phyloP scores from a whole-genome alignment of 2,329 filamentous ascomycete species.

The Arthrinium puccinioides region DNA sequence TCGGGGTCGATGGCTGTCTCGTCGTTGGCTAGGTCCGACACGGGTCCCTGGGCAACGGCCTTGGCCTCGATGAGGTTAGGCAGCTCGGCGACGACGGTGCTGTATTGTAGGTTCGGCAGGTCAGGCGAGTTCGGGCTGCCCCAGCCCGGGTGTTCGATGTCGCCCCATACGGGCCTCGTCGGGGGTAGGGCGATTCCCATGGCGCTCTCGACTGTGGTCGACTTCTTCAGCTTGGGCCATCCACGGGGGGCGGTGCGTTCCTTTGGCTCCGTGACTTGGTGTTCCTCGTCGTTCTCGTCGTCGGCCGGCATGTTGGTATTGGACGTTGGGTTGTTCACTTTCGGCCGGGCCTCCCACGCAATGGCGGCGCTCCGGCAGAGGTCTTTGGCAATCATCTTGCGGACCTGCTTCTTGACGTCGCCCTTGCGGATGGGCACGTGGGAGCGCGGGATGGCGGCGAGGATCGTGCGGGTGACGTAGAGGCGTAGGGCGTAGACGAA shows the following conservation, averaged over 20 bases:
- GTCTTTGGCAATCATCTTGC: slow-evolving; percentile 66
- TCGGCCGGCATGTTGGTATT: slow-evolving; percentile 8
- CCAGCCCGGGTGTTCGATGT: slow-evolving; percentile 85
- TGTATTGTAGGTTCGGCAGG: slow-evolving; percentile 76
- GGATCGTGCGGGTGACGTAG: slow-evolving; percentile 74
- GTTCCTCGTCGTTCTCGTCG: slow-evolving; percentile 4
- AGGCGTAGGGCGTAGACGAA: slow-evolving; percentile 80
- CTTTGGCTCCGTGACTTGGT: slow-evolving; percentile 5
- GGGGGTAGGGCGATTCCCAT: slow-evolving; percentile 40
- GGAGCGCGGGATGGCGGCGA: slow-evolving; percentile 76
- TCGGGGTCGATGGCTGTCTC: slow-evolving; percentile 52
- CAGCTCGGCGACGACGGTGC: slow-evolving; percentile 72
- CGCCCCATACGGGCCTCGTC: slow-evolving; percentile 62
- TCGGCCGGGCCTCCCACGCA: slow-evolving; percentile 68
- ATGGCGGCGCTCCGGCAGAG: slow-evolving; percentile 73
- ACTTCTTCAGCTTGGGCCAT: slow-evolving; percentile 23
- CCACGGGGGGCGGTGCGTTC: slow-evolving; percentile 1
- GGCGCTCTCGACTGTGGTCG: slow-evolving; percentile 27
- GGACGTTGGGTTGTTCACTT: slow-evolving; percentile 36
- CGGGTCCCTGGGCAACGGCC: slow-evolving; percentile 71
- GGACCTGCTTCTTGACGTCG: slow-evolving; percentile 68
- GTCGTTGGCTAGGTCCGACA: slow-evolving; percentile 28
- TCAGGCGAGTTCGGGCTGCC: slow-evolving; percentile 70
- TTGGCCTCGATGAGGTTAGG: slow-evolving; percentile 89
- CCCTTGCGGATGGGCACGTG: slow-evolving; percentile 83